Evolutionary conservation across 2,329 filamentous ascomycete species (phyloP), one percentile per base, ranked within the genome.

Genomic region (Ophiostoma sp.): DNA sequence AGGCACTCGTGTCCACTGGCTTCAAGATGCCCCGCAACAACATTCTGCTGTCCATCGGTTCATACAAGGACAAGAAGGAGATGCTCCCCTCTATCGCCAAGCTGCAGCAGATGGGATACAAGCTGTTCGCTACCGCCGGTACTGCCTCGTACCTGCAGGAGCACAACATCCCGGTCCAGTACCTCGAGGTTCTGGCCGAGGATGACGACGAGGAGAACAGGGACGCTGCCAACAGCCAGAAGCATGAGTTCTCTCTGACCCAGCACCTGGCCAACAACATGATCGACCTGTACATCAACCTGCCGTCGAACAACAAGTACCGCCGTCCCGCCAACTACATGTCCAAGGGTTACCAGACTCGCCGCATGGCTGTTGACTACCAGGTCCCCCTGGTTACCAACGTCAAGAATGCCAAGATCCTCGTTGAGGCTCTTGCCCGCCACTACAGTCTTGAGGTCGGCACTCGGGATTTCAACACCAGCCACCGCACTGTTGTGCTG

Each of bases 271-370:
- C 94, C 71, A 98, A 97, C 83, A 98, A 98, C 82, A 89, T 95
- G 80, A 99, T 99, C 76, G 94, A 98, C 79, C 83, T 99, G 72
- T 99, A 99, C 83, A 97, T 99, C 88, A 99, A 99, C 81, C 81
- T 99, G 80, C 95, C 95, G n/a, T 98, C 95, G 15, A 97, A 88
- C 87, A 99, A 99, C 84, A 92, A 94, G 80, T 99, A 96, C 85
- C 89, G 95, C 76, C 89, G 95, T 75, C 95, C 95, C 41, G 95
- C 95, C 76, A 99, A 93, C 84, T 99, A 98, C 82, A 96, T 99
- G 90, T 96, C 92, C 81, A 95, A 95, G 83, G 95, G 95, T 72
- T 99, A 99, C 82, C 90, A 92, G 77, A 98, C 95, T 70, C 89
- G 95, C 79, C 90, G 95, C 80, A 97, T 99, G 94, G 95, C 95